Evolutionary conservation across 805 yeast genomes (phyloP), one percentile per base, ranked within the genome.

Genomic region (Sugiyamaella marilandica): DNA sequence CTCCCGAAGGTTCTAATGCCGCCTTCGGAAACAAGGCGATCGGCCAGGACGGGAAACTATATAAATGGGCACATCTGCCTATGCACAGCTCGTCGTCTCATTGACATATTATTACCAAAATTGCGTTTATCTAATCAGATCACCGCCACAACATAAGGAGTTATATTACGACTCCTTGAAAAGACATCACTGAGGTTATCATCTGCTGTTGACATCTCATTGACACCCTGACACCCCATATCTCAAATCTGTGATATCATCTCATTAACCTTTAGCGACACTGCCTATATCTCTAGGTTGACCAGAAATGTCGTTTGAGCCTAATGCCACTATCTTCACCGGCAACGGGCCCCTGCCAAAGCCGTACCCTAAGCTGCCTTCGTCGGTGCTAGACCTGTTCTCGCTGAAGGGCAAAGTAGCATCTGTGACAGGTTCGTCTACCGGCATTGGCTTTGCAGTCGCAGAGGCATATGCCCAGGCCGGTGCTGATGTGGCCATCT

Each of bases 401-500:
- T 83, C 88, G 2, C 76, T 88, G 55, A 84, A 83, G 70, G 95
- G 94, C 26, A 87, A 86, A 69, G 84, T 83, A 11, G 94, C 95
- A 26, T 81, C 87, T 2, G 79, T 88, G 54, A 85, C 95, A n/a
- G 96, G 96, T 45, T 86, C 88, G 10, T 83, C 91, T 14, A 76
- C 85, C 45, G 96, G 96, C 33, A 87, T 88, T 59, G 96, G 96
- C 13, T 79, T 69, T 60, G 87, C 87, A 3, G 85, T 86, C 34
- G 95, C 95, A 43, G 86, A 82, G 67, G 91, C 89, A 1, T 87
- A 75, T 62, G 85, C 90, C 47, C 92, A 87, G 70, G 92, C 92
- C 2, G 96, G 96, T 49, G 95, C 95, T 9, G 85, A 85, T 57
- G 80, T 89, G 33, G 87, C 87, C 45, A 74, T 83, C 60, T 81